phyloP scores from a whole-genome alignment of 352 stramenopile species.

The Hyaloperonospora arabidopsidis region DNA sequence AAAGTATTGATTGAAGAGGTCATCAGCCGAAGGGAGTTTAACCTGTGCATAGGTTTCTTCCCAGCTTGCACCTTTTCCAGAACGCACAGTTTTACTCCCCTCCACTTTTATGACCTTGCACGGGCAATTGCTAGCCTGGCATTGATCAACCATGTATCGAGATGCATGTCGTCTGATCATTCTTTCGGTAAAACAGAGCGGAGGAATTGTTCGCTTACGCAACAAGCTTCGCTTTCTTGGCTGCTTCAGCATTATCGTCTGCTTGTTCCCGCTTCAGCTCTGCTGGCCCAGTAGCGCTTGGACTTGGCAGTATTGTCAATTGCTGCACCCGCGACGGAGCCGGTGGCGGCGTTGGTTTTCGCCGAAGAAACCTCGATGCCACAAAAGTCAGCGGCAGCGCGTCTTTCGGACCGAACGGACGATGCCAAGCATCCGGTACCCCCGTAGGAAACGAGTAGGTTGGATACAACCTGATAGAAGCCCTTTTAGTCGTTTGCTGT shows the following conservation, averaged over 20 bases:
- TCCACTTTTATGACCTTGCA: too few relatives aligned
- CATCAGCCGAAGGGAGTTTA: too few relatives aligned
- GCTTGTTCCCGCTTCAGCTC: conserved; percentile 23
- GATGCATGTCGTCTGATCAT: too few relatives aligned
- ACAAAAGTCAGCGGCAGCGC: conserved; percentile 47
- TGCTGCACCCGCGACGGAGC: conserved; percentile 1
- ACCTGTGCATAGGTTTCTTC: too few relatives aligned
- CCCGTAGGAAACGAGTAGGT: conserved; percentile 39
- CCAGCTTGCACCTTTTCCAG: too few relatives aligned
- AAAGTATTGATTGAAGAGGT: too few relatives aligned
- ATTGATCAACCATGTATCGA: too few relatives aligned
- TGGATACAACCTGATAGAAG: conserved; percentile 30
- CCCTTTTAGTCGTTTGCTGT: conserved; percentile 5
- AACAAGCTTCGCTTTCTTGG: conserved; percentile 12
- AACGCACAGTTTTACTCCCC: too few relatives aligned
- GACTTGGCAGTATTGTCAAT: neutral
- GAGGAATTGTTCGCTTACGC: too few relatives aligned
- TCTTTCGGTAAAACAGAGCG: too few relatives aligned
- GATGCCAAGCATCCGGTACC: conserved; percentile 30
- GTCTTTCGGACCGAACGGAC: conserved; percentile 35
- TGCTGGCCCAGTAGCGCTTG: neutral
- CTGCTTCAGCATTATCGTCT: conserved; percentile 1
- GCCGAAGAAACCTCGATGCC: conserved; percentile 49
- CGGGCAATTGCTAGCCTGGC: too few relatives aligned
- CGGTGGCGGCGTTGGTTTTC: conserved; percentile 18